Conservation (phyloP, 352 stramenopile genomes). For the Phytophthora capsici region DNA sequence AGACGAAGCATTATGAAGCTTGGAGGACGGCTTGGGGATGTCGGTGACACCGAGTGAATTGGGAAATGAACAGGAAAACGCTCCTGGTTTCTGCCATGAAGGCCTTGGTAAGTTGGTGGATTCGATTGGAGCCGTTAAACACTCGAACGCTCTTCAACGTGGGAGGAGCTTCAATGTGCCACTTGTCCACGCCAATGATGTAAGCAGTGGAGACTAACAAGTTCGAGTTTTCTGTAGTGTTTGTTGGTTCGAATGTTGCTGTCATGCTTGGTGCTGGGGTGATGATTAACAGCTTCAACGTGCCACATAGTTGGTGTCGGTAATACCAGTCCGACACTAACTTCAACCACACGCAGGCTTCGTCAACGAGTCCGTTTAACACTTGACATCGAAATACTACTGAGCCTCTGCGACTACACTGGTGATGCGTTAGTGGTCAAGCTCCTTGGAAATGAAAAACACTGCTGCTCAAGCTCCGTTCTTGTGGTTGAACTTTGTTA, state of each 20-base stretch:
- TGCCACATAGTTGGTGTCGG: slow-evolving; percentile 15
- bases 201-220: slow-evolving; percentile 4
- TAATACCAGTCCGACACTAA: slow-evolving; percentile 12
- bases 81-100: not conserved
- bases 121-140: not conserved
- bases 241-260: not conserved
- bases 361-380: slow-evolving; percentile 10
- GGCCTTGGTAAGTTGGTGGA: too few relatives aligned
- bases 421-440: not conserved
- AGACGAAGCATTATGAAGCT: slow-evolving; percentile 30
- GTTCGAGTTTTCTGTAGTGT: not conserved
- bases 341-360: slow-evolving; percentile 22
- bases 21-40: slow-evolving; percentile 15
- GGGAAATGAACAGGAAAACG: slow-evolving; percentile 18
- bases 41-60: slow-evolving; percentile 21
- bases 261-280: not conserved
- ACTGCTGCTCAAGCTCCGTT: slow-evolving; percentile 22
- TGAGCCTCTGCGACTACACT: not conserved
- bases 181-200: slow-evolving; percentile 12
- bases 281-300: slow-evolving; percentile 22
- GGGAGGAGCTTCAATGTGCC: slow-evolving; percentile 23
- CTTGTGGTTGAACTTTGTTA: slow-evolving; percentile 42
- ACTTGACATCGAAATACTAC: not conserved
- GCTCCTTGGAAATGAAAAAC: too few relatives aligned
- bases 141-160: slow-evolving; percentile 21